Base-by-base conservation (phyloP, 176 grass and related monocot species). In the Oryza punctata region DNA sequence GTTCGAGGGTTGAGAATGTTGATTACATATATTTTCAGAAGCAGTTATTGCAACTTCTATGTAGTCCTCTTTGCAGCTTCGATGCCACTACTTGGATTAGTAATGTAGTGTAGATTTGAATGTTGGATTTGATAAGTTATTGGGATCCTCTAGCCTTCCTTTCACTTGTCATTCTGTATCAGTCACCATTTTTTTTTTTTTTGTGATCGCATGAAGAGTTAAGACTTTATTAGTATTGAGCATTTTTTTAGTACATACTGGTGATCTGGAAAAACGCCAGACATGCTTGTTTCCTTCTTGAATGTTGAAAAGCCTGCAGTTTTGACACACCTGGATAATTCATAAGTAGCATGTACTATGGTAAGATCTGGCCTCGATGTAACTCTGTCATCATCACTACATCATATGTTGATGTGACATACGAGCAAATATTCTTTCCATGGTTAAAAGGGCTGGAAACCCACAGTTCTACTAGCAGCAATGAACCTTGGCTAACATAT, bases 381-480 rank as follows among this genome's bases (percentile, higher is more conserved):
- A 52, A 54, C 43, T 26, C 23, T 83, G 67, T 73, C 67, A 73
- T 88, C 21, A 78, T 73, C 54, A 65, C 57, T 73, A 43, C 28
- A 73, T 57, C 19, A 10, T 72, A 32, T 60, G 35, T 73, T 73
- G 75, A 73, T 79, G 67, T 66, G 33, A 84, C 30, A 0, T 65
- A 52, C 16, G 32, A 33, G 13, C 43, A 66, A 60, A 72, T 72
- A 77, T 49, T 7, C 44, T 61, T 61, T 69, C 29, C 38, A 37
- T 41, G 18, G 52, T 78, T 73, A 82, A 71, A 88, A 73, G 14
- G 16, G 33, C 29, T 77, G 12, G 30, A 83, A 83, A 72, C 18
- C 32, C 18, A 25, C 67, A 10, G 43, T 78, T 83, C 52, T 43
- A 73, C 81, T 82, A 46, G 57, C 45, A 66, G 41, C 15, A 29